Evolutionary conservation across 2,329 filamentous ascomycete genomes (phyloP).

Genomic region (Microsporum canis): DNA sequence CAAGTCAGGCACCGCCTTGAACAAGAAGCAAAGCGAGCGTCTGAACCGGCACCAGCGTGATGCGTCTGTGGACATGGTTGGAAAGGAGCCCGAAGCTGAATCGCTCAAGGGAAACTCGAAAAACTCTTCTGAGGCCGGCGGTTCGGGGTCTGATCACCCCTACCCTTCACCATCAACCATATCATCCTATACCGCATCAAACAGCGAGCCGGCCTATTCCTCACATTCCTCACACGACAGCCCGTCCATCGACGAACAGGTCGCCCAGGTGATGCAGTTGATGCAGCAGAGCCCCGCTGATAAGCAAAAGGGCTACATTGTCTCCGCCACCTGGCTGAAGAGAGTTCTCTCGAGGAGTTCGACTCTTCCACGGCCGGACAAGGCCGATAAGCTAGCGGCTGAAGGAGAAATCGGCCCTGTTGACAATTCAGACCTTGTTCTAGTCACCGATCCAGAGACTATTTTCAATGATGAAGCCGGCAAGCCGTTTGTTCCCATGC

Average conservation of each 20-base stretch:
- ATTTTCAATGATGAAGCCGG: constrained; percentile 37
- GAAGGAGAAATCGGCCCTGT: constrained; percentile 63
- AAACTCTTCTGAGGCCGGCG: constrained; percentile 21
- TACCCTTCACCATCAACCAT: constrained; percentile 31
- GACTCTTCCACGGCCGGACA: constrained; percentile 45
- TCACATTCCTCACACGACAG: constrained; percentile 12
- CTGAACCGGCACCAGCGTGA: constrained; percentile 19
- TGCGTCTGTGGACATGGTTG: constrained; percentile 37
- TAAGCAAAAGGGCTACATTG: constrained; percentile 62
- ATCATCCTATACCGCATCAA: constrained; percentile 26
- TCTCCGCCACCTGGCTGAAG: constrained; percentile 69
- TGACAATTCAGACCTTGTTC: constrained; percentile 74
- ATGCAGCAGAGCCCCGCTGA: constrained; percentile 48
- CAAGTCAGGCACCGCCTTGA: constrained; percentile 16
- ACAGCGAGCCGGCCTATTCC: constrained; percentile 16
- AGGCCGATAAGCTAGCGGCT: constrained; percentile 47
- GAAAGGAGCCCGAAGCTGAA: constrained; percentile 17
- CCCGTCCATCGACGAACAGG: constrained; percentile 55
- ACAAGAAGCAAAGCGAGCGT: constrained; percentile 12
- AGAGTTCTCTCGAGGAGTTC: constrained; percentile 57
- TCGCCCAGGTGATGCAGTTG: constrained; percentile 58
- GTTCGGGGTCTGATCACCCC: constrained; percentile 24
- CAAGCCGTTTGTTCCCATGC: constrained; percentile 58
- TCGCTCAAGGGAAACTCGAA: constrained; percentile 6
- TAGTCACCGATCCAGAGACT: constrained; percentile 40